Evolutionary conservation across 2,329 filamentous ascomycete genomes (phyloP), one percentile per base, ranked within the genome.

Genomic region (Xylariaceae sp.): DNA sequence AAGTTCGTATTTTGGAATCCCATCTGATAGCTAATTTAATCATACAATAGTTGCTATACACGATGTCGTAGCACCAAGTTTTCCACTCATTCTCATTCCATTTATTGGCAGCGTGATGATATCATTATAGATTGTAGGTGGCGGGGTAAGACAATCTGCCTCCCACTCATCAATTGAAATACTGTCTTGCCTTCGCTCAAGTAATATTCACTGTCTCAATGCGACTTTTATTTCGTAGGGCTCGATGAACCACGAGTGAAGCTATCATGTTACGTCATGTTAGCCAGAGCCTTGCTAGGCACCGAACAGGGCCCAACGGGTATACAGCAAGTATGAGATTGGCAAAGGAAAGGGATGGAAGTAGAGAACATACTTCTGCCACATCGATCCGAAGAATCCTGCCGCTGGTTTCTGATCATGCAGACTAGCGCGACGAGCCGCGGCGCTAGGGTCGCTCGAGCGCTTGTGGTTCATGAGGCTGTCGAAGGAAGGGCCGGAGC

Each of bases 321-420:
- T n/a, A 37, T 18, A 18, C 10, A 16, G n/a, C 8, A 44, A 10
- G 21, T n/a, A 27, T 26, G 21, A 9, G 18, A 15, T 7, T 36
- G 18, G 9, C 7, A 47, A 13, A 3, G 23, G n/a, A 4, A 41
- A 26, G 30, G 33, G 37, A 15, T n/a, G 18, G 32, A 44, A 46
- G 13, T 3, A n/a, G 15, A 15, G 23, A 6, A 64, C 79, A 47
- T 68, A 84, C 81, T 77, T 82, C 61, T 82, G 75, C 78, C 83
- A 85, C 72, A 83, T 76, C 57, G 77, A 73, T 48, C 78, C 79
- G 45, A 84, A 71, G 57, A 84, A 70, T 33, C 81, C 81, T 1
- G 75, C 65, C 43, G 73, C 68, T 11, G 73, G 73, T 53, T 75
- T 75, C 65, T 84, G 81, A 52, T 85, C 82, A 24, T 73, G 74